Conservation (phyloP, 257 asterid genomes). For the Rehmannia glutinosa region DNA sequence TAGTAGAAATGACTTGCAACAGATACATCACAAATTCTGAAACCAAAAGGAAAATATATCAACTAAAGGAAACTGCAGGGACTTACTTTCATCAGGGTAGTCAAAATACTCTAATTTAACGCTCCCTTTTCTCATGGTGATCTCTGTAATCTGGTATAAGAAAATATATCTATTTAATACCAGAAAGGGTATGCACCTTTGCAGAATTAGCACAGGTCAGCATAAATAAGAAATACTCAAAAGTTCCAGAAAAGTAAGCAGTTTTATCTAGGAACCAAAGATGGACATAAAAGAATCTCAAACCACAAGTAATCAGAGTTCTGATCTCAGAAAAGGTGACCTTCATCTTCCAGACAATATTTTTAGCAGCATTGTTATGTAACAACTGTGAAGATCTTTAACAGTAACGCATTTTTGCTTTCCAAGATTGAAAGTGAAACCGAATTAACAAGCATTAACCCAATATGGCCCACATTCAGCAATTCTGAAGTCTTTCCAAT, state of each 20-base stretch:
- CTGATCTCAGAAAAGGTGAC: neutral
- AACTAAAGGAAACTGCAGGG: neutral
- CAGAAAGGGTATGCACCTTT: constrained; percentile 8
- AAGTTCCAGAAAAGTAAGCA: neutral
- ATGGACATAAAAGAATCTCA: neutral
- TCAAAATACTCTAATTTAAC: constrained; percentile 38
- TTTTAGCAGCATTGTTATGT: neutral
- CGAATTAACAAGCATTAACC: too few species aligned
- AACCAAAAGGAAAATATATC: neutral
- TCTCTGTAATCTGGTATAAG: constrained; percentile 41
- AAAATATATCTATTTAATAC: constrained; percentile 8
- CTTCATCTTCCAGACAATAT: too few species aligned
- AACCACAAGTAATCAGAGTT: neutral
- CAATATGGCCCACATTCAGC: too few species aligned
- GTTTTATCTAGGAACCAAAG: neutral
- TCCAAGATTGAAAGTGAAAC: too few species aligned
- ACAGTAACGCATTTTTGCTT: too few species aligned
- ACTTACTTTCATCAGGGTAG: constrained; percentile 69
- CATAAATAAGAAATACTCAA: neutral
- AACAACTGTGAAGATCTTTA: too few species aligned
- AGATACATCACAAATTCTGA: neutral
- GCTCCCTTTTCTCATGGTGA: constrained; percentile 12
- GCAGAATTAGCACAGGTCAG: neutral
- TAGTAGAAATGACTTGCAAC: neutral
- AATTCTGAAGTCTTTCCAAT: too few species aligned